phyloP scores from a whole-genome alignment of 352 stramenopile species.

The Phytophthora litchii region DNA sequence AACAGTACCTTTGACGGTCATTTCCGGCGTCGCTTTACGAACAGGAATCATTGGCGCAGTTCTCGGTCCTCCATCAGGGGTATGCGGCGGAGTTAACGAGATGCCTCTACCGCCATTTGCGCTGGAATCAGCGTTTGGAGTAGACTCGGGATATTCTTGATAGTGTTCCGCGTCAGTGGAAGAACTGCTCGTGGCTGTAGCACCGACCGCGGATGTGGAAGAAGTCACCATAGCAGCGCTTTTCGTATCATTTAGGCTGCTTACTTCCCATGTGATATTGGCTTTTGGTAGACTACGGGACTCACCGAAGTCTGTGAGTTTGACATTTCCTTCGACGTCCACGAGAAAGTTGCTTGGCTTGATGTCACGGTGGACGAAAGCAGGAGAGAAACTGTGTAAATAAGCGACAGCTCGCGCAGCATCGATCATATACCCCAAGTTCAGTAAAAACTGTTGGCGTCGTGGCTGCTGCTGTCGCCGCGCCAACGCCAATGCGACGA shows the following conservation, averaged over 20 bases:
- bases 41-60: conserved; percentile 18
- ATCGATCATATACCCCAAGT: conserved; percentile 69
- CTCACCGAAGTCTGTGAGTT: conserved; percentile 62
- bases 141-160: conserved; percentile 35
- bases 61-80: conserved; percentile 4
- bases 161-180: conserved; percentile 36
- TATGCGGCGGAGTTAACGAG: conserved; percentile 19
- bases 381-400: conserved; percentile 61
- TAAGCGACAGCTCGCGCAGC: conserved; percentile 60
- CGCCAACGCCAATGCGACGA: conserved; percentile 35
- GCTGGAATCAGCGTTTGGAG: conserved; percentile 12
- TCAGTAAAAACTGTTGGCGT: conserved; percentile 58
- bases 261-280: conserved; percentile 47
- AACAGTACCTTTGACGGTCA: conserved; percentile 71
- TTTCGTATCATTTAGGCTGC: conserved; percentile 35
- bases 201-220: conserved; percentile 13
- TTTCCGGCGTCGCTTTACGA: conserved; percentile 46
- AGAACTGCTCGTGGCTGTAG: conserved; percentile 28
- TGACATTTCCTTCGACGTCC: conserved; percentile 45
- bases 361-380: conserved; percentile 64
- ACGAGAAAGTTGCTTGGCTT: conserved; percentile 66
- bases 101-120: conserved; percentile 6
- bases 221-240: conserved; percentile 7
- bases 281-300: conserved; percentile 46
- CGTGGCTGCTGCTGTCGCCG: conserved; percentile 23